These are phyloP conservation scores for Lentinula guzmanii DNA, from an alignment of 768 basidiomycete genomes.

Conservation along the genomic window DNA sequence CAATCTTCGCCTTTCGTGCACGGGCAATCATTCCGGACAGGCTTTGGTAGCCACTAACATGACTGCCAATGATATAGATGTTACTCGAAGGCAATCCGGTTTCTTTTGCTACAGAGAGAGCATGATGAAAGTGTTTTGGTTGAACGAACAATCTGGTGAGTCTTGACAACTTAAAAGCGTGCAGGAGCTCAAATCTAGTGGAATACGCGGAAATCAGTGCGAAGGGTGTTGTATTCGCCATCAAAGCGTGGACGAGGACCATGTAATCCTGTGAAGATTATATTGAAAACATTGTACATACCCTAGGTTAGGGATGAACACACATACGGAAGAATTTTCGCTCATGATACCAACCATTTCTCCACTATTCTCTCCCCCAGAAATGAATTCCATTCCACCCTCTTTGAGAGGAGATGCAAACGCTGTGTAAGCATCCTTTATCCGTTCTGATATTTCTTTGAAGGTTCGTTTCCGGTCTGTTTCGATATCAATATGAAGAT, in stretches of 20 bases:
- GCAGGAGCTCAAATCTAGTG: slow-evolving; percentile 50
- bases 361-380: slow-evolving; percentile 23
- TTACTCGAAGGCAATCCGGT: slow-evolving; percentile 31
- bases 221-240: slow-evolving; percentile 46
- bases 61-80: slow-evolving; percentile 46
- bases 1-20: slow-evolving; percentile 28
- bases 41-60: slow-evolving; percentile 30
- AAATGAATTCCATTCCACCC: slow-evolving; percentile 52
- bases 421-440: slow-evolving; percentile 52
- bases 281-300: background rate
- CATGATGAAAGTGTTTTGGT: slow-evolving; percentile 34
- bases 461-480: slow-evolving; percentile 42
- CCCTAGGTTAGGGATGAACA: slow-evolving; percentile 12
- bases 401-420: slow-evolving; percentile 37
- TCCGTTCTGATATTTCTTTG: slow-evolving; percentile 42
- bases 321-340: slow-evolving; percentile 56
- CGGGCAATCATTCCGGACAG: slow-evolving; percentile 38
- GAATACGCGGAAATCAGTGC: slow-evolving; percentile 47
- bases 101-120: slow-evolving; percentile 30
- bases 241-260: slow-evolving; percentile 40
- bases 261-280: slow-evolving; percentile 42
- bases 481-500: slow-evolving; percentile 47
- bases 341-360: slow-evolving; percentile 68
- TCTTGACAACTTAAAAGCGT: slow-evolving; percentile 40
- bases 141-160: slow-evolving; percentile 51